Evolutionary conservation across 2,329 filamentous ascomycete species (phyloP), one percentile per base, ranked within the genome.

Genomic region (Fusarium mexicanum): DNA sequence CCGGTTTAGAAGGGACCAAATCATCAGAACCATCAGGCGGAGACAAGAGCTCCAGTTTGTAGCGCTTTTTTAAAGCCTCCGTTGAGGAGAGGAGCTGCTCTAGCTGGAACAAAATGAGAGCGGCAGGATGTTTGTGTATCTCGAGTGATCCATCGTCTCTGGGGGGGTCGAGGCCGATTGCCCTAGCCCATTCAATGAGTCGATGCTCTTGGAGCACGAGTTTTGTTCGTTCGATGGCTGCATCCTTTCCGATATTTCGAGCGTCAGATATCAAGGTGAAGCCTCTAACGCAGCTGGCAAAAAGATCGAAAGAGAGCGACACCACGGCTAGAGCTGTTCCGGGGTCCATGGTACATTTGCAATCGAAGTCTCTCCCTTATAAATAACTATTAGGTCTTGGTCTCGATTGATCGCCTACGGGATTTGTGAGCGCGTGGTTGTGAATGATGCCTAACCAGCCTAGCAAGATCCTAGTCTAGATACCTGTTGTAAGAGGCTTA

Each of bases 291-390:
- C 44, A 47, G 44, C 18, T 14, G 24, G 44, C 24, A 22, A 47
- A 47, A 6, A 47, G 44, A 24, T 47, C 44, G 24, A 47, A 46
- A 10, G 44, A 47, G 24, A 47, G 24, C 8, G 44, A 47, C 8
- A 47, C 44, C 18, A 47, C 44, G 4, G 44, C 44, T 14, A 47
- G 44, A 29, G 44, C 44, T 22, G 44, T 47, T 29, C 44, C 44
- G 8, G 44, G 44, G 44, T 47, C 44, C 44, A 47, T 47, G 2
- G 20, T 16, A 3, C 0, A 29, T 47, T 4, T 1, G 4, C 13
- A 16, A 29, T 22, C 10, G 13, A 29, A 8, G 4, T 7, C 0
- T 20, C 0, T 14, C 24, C 12, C 24, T 17, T 29, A 14, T 14
- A 20, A 29, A 20, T 14, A 14, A 14, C 20, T 6, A 17, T 8